A percentile compares a stretch with the other conserved stretches of the same genome.
Conservation (phyloP, 1,284 basidiomycete genomes). For the Apiotrichum mycotoxinovorans region DNA sequence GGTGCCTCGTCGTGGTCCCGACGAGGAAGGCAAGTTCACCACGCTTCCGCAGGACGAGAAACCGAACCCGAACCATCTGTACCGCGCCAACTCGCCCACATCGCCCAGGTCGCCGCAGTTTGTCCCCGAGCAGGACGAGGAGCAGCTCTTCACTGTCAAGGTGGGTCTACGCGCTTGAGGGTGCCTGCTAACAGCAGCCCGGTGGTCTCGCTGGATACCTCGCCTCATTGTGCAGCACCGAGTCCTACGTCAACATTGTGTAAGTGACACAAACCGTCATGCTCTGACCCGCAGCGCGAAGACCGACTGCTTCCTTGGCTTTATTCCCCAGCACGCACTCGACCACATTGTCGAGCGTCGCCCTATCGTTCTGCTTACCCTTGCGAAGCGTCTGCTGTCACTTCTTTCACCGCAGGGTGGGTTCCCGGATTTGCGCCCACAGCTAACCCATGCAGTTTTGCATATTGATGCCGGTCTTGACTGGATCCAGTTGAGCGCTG, state of each 20-base stretch:
- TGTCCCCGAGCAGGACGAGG: slow-evolving; percentile 22
- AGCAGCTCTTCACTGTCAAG: slow-evolving; percentile 87
- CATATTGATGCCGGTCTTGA: slow-evolving; percentile 97
- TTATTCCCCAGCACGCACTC: slow-evolving; percentile 81
- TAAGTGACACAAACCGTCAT: slow-evolving; percentile 13
- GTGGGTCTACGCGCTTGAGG: slow-evolving; percentile 11
- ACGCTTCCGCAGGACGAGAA: no score
- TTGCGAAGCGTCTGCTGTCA: slow-evolving; percentile 94
- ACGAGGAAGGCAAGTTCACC: slow-evolving; percentile 9
- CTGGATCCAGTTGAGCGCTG: slow-evolving; percentile 95
- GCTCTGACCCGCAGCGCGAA: slow-evolving; percentile 61
- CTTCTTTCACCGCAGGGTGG: slow-evolving; percentile 84
- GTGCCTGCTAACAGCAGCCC: slow-evolving; percentile 57
- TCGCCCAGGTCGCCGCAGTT: background rate
- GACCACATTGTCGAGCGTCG: slow-evolving; percentile 87
- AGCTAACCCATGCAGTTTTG: slow-evolving; percentile 60
- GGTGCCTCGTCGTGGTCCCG: slow-evolving; percentile 18
- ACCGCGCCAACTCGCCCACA: background rate
- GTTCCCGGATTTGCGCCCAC: slow-evolving; percentile 14
- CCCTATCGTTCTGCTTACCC: slow-evolving; percentile 89
- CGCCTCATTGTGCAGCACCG: slow-evolving; percentile 85
- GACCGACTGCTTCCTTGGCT: slow-evolving; percentile 95
- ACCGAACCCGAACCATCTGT: background rate
- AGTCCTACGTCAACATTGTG: slow-evolving; percentile 89
- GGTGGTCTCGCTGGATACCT: slow-evolving; percentile 97